Base-by-base conservation (phyloP, 257 asterid species). In the Primulina tabacum region DNA sequence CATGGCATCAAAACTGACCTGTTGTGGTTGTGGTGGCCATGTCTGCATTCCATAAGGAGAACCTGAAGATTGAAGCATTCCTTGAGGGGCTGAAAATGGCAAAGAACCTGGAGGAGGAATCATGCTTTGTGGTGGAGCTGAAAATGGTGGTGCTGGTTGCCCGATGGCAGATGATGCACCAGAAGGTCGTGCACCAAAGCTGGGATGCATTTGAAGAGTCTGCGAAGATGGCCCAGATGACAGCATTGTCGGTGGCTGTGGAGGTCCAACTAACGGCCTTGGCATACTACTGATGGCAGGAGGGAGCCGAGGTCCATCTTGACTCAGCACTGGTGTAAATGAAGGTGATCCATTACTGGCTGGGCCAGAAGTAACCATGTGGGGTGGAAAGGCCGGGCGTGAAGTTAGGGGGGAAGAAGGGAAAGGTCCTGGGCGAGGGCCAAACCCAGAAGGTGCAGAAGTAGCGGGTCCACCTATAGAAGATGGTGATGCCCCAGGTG, bases 11-110 rank as follows among this genome's bases (percentile, higher is more conserved):
- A 82, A 61, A 32, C 56, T 74, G 62, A 93, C 99, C 97, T 89
- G 97, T 37, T 82, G 90, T 52, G 87, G 83, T 72, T 82, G 96
- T 58, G 84, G 76, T 52, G 92, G 90, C 97, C 96, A 88, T 18
- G 92, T 70, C 82, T 84, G 98, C 80, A 88, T 75, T 58, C 88
- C 92, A 62, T 81, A 91, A 43, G 97, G 93, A 62, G 97, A 80
- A 73, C 81, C 83, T 32, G 88, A n/a, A 73, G 91, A 69, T 34
- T 80, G 95, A 35, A 76, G 83, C 82, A 79, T 72, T 68, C 87
- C 84, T 59, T 76, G 83, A 78, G 89, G 83, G 71, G 84, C 75
- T 24, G 95, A 64, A 87, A 87, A 86, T 65, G 94, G 89, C 60
- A 90, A 78, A 67, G 96, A 66, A 69, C 84, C 96, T n/a, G 86